phyloP scores from a whole-genome alignment of 768 basidiomycete species.

The Mycena sanguinolenta region DNA sequence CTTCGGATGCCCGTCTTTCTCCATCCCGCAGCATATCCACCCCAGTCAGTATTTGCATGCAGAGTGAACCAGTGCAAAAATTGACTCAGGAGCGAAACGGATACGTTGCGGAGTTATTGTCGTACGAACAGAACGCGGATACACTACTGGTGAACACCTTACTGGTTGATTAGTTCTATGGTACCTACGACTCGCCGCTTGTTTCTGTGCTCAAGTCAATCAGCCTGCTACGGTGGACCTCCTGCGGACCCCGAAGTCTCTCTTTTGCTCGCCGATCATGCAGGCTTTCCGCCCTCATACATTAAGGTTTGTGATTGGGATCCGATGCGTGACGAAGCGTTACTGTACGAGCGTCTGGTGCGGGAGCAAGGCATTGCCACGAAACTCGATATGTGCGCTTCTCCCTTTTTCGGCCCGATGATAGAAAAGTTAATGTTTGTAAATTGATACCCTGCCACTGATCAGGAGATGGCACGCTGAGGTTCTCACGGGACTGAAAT shows the following conservation, averaged over 20 bases:
- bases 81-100: no score
- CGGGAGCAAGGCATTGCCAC: not conserved
- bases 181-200: not conserved
- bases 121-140: conserved; percentile 17
- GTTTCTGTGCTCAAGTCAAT: no score
- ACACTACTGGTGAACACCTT: not conserved
- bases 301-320: conserved; percentile 21
- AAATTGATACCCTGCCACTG: not conserved
- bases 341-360: conserved; percentile 8
- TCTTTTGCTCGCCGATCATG: not conserved
- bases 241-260: conserved; percentile 7
- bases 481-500: not conserved
- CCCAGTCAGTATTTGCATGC: no score
- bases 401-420: no score
- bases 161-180: not conserved
- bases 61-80: no score
- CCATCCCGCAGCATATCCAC: not conserved
- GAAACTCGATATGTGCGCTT: conserved; percentile 1
- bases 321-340: conserved; percentile 23
- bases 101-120: conserved; percentile 2
- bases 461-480: not conserved
- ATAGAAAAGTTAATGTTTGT: no score
- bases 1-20: not conserved
- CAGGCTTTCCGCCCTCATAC: conserved; percentile 7
- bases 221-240: not conserved